Evolutionary conservation across 495 filamentous ascomycete genomes (phyloP).

Genomic region (Copromyces sp.): DNA sequence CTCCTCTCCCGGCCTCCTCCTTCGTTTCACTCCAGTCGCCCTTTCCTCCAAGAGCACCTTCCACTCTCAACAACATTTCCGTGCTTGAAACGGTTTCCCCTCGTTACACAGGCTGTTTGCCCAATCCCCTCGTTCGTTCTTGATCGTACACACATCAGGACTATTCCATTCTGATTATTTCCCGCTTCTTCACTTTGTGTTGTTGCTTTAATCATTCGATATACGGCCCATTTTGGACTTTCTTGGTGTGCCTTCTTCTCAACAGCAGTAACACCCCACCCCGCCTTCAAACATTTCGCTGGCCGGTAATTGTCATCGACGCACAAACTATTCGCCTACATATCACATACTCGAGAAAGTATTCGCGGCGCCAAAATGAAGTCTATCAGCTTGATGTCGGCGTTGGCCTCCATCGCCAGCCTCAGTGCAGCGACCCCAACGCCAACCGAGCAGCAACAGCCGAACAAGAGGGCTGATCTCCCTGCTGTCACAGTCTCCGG

Average conservation of each 20-base stretch:
- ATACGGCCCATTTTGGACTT: background rate
- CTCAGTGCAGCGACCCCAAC: slow-evolving; percentile 47
- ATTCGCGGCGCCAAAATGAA: slow-evolving; percentile 6
- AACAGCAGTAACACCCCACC: background rate
- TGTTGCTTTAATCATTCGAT: background rate
- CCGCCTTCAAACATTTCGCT: background rate
- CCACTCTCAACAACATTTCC: background rate
- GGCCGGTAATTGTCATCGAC: background rate
- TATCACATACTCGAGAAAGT: background rate
- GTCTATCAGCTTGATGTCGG: slow-evolving; percentile 28
- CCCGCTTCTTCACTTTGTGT: background rate
- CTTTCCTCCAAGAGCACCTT: background rate
- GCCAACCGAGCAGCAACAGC: slow-evolving; percentile 48
- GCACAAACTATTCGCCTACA: background rate
- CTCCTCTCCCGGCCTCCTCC: background rate
- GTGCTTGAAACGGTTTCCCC: background rate
- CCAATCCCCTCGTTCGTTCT: background rate
- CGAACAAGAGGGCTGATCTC: slow-evolving; percentile 32
- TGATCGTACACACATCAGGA: background rate
- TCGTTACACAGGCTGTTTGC: background rate
- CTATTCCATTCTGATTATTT: background rate
- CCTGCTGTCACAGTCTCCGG: slow-evolving; percentile 37
- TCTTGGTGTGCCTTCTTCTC: background rate
- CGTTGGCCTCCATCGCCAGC: slow-evolving; percentile 44
- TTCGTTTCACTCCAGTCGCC: background rate